Base-by-base conservation (phyloP, 78 protist species). In the Cyanophora paradoxa region DNA sequence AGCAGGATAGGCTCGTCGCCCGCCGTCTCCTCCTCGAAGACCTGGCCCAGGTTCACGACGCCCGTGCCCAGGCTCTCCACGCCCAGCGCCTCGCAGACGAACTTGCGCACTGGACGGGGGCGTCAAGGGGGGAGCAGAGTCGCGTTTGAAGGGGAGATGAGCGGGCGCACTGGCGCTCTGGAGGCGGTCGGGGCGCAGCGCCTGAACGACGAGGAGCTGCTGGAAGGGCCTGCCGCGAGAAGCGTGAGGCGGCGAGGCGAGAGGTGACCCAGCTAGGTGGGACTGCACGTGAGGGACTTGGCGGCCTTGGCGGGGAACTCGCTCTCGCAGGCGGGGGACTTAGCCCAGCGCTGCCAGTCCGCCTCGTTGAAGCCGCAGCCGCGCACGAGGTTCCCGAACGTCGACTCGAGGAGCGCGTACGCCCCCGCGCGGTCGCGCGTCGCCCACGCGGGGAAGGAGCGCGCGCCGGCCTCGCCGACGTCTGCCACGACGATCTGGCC, bases 151-250 rank as follows among this genome's bases (percentile, higher is more conserved):
- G n/a, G n/a, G n/a, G n/a, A n/a, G n/a, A n/a, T n/a, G n/a, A n/a
- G n/a, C n/a, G 50, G 50, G 7, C 42, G 30, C 20, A 50, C 65
- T 66, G 34, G 82, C 85, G n/a, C 72, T 30, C 44, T 57, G 61
- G n/a, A 85, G 67, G 10, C 93, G 82, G 58, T 89, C 93, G 16
- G 90, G 87, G 2, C 90, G 87, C 40, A 85, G 68, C 41, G 86
- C 82, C 59, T 86, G 81, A 31, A 89, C 44, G 5, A 89, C 41
- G 10, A 89, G 80, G 11, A 89, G 34, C 65, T 17, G 8, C 70
- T 85, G 82, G 73, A 89, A 85, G 26, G 74, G 71, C 41, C 52
- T 48, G 37, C 50, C 39, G 16, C 26, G 0, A 3, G 61, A 0
- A 0, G 72, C 57, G 19, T 26, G 13, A 17, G 22, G 2, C 3